phyloP scores from a whole-genome alignment of 345 rosid species.

The Excoecaria cochinchinensis region DNA sequence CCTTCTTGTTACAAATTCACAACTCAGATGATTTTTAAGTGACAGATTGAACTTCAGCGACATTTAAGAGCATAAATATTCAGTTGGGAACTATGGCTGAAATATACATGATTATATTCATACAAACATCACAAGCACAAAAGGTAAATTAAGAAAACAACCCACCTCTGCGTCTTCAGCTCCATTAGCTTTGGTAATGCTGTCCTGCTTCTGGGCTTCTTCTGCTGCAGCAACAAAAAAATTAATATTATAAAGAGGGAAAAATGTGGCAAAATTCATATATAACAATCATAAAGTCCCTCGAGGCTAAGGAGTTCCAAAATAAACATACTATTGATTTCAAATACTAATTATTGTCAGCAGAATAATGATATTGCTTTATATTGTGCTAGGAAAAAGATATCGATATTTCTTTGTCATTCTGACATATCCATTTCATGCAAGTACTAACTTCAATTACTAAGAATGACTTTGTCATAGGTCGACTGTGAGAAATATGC shows the following conservation, averaged over 20 bases:
- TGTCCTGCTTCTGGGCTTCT: conserved; percentile 47
- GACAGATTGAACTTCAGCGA: too few species aligned
- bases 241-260: background rate
- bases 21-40: too few species aligned
- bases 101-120: background rate
- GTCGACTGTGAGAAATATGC: background rate
- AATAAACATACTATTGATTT: background rate
- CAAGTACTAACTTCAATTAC: too few species aligned
- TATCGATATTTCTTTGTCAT: background rate
- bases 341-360: background rate
- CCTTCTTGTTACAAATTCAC: too few species aligned
- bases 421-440: background rate
- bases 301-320: background rate
- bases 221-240: conserved; percentile 27
- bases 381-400: background rate
- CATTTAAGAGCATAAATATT: too few species aligned
- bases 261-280: background rate
- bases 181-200: conserved; percentile 39
- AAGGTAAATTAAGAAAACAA: background rate
- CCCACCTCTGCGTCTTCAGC: conserved; percentile 36
- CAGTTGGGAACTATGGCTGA: too few species aligned
- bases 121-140: background rate
- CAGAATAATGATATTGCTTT: too few species aligned
- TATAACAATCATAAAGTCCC: background rate
- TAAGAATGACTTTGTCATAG: background rate